Conservation (phyloP, 2,329 filamentous ascomycete species). For the Ophiostoma ulmi region DNA sequence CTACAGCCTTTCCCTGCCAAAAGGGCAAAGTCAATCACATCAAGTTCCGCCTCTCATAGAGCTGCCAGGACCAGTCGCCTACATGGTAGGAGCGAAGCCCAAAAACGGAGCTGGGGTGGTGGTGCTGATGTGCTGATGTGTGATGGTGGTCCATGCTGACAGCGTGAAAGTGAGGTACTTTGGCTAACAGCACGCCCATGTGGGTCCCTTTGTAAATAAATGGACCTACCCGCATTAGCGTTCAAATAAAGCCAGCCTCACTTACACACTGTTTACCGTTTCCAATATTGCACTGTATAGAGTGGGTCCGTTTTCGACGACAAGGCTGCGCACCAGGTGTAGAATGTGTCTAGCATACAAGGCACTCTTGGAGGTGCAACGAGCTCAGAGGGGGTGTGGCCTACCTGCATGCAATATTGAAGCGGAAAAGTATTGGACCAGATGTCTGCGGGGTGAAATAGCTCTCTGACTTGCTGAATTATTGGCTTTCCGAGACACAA, state of each 20-base stretch:
- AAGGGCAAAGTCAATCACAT: background rate
- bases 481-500: background rate
- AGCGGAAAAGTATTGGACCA: background rate
- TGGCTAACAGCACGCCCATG: background rate
- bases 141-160: background rate
- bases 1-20: background rate
- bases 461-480: background rate
- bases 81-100: background rate
- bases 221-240: background rate
- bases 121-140: background rate
- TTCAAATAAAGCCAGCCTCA: slow-evolving; percentile 3
- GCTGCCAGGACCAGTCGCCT: background rate
- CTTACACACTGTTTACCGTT: slow-evolving; percentile 11
- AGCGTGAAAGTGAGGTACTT: slow-evolving; percentile 10
- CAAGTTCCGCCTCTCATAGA: background rate
- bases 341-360: background rate
- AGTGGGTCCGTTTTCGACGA: background rate
- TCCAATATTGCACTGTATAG: background rate
- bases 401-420: background rate
- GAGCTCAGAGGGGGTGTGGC: background rate
- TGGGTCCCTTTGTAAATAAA: background rate
- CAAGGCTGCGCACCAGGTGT: slow-evolving; percentile 9
- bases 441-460: background rate
- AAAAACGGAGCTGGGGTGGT: background rate
- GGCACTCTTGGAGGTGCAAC: background rate